These are phyloP conservation scores for Lippia alba DNA, from an alignment of 305 asterid species.

Conservation along the genomic window DNA sequence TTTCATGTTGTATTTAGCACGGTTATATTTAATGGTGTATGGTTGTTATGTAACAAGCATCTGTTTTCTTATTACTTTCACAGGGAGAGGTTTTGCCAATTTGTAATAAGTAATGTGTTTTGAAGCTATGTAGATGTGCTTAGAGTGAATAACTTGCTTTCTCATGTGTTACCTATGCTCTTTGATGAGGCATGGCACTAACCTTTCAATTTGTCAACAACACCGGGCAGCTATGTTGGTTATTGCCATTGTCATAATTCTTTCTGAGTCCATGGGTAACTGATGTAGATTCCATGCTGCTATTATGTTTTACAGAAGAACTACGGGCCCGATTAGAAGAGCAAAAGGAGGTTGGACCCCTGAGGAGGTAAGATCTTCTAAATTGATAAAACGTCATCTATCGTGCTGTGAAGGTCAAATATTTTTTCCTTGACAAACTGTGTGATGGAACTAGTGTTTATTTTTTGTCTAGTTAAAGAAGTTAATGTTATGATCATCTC, in stretches of 20 bases:
- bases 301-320: constrained; percentile 65
- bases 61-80: neutral
- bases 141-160: constrained; percentile 4
- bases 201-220: constrained; percentile 17
- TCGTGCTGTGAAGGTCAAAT: too few species aligned
- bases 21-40: constrained; percentile 13
- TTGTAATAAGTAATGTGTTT: constrained; percentile 1
- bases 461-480: constrained; percentile 17
- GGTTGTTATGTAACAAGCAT: neutral
- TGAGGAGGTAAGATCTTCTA: constrained; percentile 72
- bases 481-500: neutral
- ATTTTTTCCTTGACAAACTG: too few species aligned
- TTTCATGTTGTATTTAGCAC: constrained; percentile 14
- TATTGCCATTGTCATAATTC: constrained; percentile 3
- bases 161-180: constrained; percentile 14
- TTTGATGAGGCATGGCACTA: constrained; percentile 6
- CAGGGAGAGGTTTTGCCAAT: neutral
- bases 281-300: constrained; percentile 25
- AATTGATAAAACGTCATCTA: neutral
- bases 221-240: neutral
- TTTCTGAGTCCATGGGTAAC: constrained; percentile 19
- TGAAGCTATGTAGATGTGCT: constrained; percentile 14
- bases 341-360: constrained; percentile 99
- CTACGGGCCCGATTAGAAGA: constrained; percentile 97
- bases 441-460: neutral